Conservation (phyloP, 23 red algal genomes). For the Gracilaria gracilis region DNA sequence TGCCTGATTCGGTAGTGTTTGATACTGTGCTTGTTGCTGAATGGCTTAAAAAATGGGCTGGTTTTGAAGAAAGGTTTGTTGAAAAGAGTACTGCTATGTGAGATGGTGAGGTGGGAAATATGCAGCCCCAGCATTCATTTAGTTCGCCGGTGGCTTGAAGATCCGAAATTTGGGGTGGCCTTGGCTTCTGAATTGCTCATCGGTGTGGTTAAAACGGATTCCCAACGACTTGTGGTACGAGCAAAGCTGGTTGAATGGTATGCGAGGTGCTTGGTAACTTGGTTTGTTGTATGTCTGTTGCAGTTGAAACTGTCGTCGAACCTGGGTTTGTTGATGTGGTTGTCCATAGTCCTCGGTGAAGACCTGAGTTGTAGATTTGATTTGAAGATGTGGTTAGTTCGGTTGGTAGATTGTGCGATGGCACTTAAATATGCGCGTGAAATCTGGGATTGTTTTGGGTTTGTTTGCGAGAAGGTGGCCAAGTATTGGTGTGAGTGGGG, state of each 20-base stretch:
- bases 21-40: too few relatives aligned
- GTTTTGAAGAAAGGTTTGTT: too few relatives aligned
- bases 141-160: background rate
- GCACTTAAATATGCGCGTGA: too few relatives aligned
- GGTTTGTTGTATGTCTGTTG: too few relatives aligned
- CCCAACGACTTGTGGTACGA: background rate
- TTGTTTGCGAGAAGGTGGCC: background rate
- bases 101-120: background rate
- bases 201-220: background rate
- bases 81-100: background rate
- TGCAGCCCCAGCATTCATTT: background rate
- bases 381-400: too few relatives aligned
- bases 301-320: too few relatives aligned
- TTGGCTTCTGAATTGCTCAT: background rate
- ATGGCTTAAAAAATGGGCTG: background rate
- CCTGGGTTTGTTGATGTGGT: too few relatives aligned
- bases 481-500: background rate
- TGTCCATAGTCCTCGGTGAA: too few relatives aligned
- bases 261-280: too few relatives aligned
- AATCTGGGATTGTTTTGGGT: slow-evolving; percentile 8
- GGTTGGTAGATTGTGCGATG: too few relatives aligned
- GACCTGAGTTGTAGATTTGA: too few relatives aligned
- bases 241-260: background rate
- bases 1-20: too few relatives aligned
- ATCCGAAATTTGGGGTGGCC: background rate